A percentile compares a stretch with the other conserved stretches of the same genome.
Conservation (phyloP, 1,139 yeast genomes). For the Scheffersomyces lignicola region DNA sequence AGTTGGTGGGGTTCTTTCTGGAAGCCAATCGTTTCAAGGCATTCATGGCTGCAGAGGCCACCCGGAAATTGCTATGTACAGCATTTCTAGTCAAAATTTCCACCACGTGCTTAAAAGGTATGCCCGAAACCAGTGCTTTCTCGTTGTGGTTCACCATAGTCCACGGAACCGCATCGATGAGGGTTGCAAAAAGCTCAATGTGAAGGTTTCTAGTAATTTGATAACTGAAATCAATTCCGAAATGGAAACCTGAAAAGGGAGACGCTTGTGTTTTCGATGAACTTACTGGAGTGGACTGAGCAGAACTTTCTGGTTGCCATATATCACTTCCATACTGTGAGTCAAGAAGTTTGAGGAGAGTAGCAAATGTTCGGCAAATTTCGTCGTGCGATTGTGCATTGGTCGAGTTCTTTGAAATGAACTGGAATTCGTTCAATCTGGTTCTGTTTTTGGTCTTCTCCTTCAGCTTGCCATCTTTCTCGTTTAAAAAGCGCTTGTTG, state of each 20-base stretch:
- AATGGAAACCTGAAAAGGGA: slow-evolving; percentile 49
- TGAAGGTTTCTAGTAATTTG: slow-evolving; percentile 38
- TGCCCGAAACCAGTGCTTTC: slow-evolving; percentile 31
- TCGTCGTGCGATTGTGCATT: slow-evolving; percentile 70
- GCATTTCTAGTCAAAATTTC: slow-evolving; percentile 78
- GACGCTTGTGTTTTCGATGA: slow-evolving; percentile 16
- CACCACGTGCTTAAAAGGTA: slow-evolving; percentile 60
- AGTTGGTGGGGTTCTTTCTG: slow-evolving; percentile 66
- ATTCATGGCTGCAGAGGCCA: slow-evolving; percentile 61
- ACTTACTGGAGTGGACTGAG: slow-evolving; percentile 13
- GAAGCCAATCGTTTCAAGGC: slow-evolving; percentile 69
- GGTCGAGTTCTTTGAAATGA: slow-evolving; percentile 43
- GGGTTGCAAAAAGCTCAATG: slow-evolving; percentile 65
- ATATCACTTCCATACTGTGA: slow-evolving; percentile 52
- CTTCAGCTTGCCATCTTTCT: slow-evolving; percentile 8
- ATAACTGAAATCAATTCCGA: slow-evolving; percentile 46
- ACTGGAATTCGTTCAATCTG: slow-evolving; percentile 26
- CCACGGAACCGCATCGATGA: slow-evolving; percentile 72
- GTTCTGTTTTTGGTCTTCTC: slow-evolving; percentile 4
- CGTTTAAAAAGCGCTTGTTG: slow-evolving; percentile 13
- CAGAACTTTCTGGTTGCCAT: slow-evolving; percentile 23
- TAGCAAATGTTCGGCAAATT: slow-evolving; percentile 62
- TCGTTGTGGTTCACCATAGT: slow-evolving; percentile 48
- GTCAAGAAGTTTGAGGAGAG: slow-evolving; percentile 61
- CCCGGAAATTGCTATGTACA: slow-evolving; percentile 60